Evolutionary conservation across 495 filamentous ascomycete species (phyloP), one percentile per base, ranked within the genome.

Genomic region (Penicillium robsamsonii): DNA sequence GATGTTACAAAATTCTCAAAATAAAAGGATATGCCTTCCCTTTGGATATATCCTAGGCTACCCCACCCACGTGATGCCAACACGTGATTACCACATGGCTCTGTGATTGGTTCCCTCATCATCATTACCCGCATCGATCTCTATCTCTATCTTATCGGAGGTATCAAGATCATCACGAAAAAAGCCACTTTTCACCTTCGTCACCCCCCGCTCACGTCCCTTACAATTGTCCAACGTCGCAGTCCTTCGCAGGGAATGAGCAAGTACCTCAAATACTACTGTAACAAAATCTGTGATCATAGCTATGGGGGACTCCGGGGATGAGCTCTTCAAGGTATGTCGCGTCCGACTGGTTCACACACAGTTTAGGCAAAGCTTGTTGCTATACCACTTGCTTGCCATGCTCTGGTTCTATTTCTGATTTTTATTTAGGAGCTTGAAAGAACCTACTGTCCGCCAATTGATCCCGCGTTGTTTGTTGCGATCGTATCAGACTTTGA

Each of bases 401-500:
- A 27, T 18, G 27, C 4, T 29, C 1, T 27, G 20, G 7, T 29
- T 42, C 46, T 2, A 54, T 11, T 6, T 10, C 18, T n/a, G 24
- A 42, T 17, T 6, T 38, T n/a, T 49, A 1, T 43, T 30, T 22
- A 79, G 76, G 71, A 77, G 22, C 62, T 79, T 11, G 66, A 76
- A 54, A 74, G 70, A 59, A 75, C 73, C 41, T 85, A 83, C 64
- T 88, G 84, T 59, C 84, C 84, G 17, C 81, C 83, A 7, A 61
- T 89, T 24, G 87, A 90, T 65, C 66, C 82, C 4, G 80, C 88
- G 0, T 72, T 86, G 3, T 77, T 91, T 46, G 74, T 81, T 35
- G 85, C 90, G 4, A 83, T 95, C 20, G 66, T 78, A 3, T 78
- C 70, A 7, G 88, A 95, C 51, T 92, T 80, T 68, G 79, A 89